These are phyloP conservation scores for Ogataea hybrid DNA, from an alignment of 1,139 yeast species.

Conservation along the genomic window DNA sequence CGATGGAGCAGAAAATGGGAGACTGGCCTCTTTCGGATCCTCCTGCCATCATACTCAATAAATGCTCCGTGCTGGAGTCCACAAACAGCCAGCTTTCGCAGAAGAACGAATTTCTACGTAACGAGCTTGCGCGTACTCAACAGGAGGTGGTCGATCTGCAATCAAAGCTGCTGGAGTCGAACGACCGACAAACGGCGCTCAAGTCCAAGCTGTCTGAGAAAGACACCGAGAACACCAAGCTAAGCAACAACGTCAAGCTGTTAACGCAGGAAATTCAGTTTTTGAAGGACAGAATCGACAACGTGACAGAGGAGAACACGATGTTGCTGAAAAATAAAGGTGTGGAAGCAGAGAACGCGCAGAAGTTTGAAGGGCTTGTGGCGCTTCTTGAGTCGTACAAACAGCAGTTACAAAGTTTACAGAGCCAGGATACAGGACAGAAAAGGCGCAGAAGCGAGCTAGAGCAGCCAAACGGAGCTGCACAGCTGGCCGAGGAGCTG, in stretches of 20 bases:
- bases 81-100: conserved; percentile 8
- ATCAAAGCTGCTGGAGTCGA: conserved; percentile 30
- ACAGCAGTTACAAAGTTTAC: conserved; percentile 42
- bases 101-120: conserved; percentile 13
- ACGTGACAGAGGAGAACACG: conserved; percentile 16
- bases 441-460: conserved; percentile 31
- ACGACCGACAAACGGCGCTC: conserved; percentile 30
- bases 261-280: conserved; percentile 22
- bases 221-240: conserved; percentile 33
- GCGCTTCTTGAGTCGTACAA: conserved; percentile 57
- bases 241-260: conserved; percentile 27
- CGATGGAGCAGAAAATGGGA: conserved; percentile 40
- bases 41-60: neutral
- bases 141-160: conserved; percentile 34
- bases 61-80: conserved; percentile 21
- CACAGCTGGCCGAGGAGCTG: conserved; percentile 37
- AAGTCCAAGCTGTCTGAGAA: conserved; percentile 29
- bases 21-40: conserved; percentile 22
- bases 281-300: conserved; percentile 22
- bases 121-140: conserved; percentile 34
- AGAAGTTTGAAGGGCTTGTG: conserved; percentile 44
- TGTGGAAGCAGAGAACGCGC: neutral
- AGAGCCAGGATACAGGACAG: neutral
- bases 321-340: conserved; percentile 8
- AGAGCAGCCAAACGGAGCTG: conserved; percentile 20